Conservation (phyloP, 805 yeast genomes). For the Candida tibetensis region DNA sequence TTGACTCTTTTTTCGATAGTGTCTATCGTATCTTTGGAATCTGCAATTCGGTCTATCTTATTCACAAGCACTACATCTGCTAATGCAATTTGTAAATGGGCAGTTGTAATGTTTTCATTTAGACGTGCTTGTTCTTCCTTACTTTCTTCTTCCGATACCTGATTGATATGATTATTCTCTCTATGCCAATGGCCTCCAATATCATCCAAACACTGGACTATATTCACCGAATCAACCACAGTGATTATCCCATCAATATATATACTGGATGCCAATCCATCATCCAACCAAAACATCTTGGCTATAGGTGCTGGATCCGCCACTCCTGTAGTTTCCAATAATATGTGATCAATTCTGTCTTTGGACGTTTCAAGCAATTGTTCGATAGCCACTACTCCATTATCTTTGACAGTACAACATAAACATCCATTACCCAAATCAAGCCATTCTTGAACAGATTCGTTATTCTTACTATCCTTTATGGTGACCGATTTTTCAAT, state of each 20-base stretch:
- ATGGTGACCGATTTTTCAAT: conserved; percentile 86
- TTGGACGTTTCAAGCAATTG: conserved; percentile 70
- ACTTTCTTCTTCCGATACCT: conserved; percentile 20
- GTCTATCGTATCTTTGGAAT: conserved; percentile 20
- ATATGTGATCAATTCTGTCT: conserved; percentile 80
- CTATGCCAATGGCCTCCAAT: conserved; percentile 69
- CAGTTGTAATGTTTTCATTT: conserved; percentile 61
- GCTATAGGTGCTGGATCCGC: conserved; percentile 99
- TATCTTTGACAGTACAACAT: conserved; percentile 94
- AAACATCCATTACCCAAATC: conserved; percentile 96
- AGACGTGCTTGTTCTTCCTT: conserved; percentile 32
- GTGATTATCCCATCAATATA: conserved; percentile 90
- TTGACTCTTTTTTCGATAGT: conserved; percentile 39
- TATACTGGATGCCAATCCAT: conserved; percentile 77
- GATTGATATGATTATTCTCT: conserved; percentile 29
- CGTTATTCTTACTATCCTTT: conserved; percentile 43
- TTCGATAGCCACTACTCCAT: conserved; percentile 93
- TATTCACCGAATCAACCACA: conserved; percentile 74
- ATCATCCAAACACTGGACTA: conserved; percentile 65
- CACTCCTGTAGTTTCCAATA: conserved; percentile 91
- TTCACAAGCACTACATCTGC: conserved; percentile 83
- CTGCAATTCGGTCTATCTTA: conserved; percentile 58
- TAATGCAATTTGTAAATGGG: conserved; percentile 84
- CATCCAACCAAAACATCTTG: conserved; percentile 96
- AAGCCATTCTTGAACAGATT: conserved; percentile 84